Percentiles rank a stretch among this genome's conserved stretches.
These are phyloP conservation scores for Coprinellus micaceus DNA, from an alignment of 768 basidiomycete species.

Conservation along the genomic window DNA sequence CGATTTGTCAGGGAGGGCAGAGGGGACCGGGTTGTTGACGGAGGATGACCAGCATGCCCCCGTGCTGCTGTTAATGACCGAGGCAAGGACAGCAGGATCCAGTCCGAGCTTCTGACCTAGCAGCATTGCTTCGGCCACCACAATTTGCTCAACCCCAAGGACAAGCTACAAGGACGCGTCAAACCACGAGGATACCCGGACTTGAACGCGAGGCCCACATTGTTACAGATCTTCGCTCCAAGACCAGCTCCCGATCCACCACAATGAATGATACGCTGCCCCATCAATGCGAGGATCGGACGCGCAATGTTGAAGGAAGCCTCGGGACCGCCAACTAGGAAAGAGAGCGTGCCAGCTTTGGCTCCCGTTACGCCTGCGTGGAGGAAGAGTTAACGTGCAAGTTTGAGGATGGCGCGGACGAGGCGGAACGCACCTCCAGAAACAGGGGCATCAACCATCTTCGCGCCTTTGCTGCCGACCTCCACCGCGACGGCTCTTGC, in stretches of 20 bases:
- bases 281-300: conserved; percentile 70
- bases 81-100: conserved; percentile 69
- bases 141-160: conserved; percentile 77
- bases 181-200: conserved; percentile 7
- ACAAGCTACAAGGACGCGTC: conserved; percentile 42
- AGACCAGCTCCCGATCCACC: conserved; percentile 79
- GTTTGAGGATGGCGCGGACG: too few species aligned
- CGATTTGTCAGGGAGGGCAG: conserved; percentile 62
- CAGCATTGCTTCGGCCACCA: conserved; percentile 87
- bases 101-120: conserved; percentile 81
- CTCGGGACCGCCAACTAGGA: conserved; percentile 82
- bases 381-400: conserved; percentile 2
- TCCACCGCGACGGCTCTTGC: conserved; percentile 61
- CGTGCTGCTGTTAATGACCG: conserved; percentile 82
- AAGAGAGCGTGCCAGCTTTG: conserved; percentile 81
- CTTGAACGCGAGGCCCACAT: conserved; percentile 38
- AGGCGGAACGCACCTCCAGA: conserved; percentile 69
- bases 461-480: conserved; percentile 53
- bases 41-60: conserved; percentile 82
- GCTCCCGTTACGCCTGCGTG: conserved; percentile 90
- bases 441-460: conserved; percentile 91
- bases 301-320: conserved; percentile 52
- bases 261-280: conserved; percentile 77
- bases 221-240: conserved; percentile 90
- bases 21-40: conserved; percentile 85